These are phyloP conservation scores for Komagataella pastoris DNA, from an alignment of 805 yeast genomes.

Conservation along the genomic window DNA sequence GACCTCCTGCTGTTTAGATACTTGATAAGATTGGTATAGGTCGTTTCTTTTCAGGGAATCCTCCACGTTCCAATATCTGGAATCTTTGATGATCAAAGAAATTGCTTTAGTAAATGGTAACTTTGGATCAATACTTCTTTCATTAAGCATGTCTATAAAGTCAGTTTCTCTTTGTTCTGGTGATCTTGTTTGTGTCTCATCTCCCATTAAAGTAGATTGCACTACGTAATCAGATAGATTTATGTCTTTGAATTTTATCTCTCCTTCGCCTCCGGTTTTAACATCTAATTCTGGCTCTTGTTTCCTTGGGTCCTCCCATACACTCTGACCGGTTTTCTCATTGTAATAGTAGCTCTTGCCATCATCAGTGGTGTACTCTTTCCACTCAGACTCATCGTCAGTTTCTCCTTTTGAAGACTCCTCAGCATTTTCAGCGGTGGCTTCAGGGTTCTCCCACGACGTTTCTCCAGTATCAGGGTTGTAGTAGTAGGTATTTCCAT, in stretches of 20 bases:
- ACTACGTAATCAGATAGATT: neutral
- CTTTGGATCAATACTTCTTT: constrained; percentile 47
- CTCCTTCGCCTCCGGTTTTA: neutral
- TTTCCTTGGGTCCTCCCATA: constrained; percentile 62
- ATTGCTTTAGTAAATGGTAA: constrained; percentile 68
- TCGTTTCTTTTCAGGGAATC: constrained; percentile 49
- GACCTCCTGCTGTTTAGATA: constrained; percentile 35
- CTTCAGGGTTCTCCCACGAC: constrained; percentile 72
- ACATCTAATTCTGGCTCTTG: constrained; percentile 8
- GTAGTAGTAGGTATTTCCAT: constrained; percentile 63
- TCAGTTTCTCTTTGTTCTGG: neutral
- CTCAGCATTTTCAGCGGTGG: constrained; percentile 9
- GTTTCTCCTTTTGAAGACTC: constrained; percentile 27
- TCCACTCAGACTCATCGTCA: constrained; percentile 40
- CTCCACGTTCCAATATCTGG: constrained; percentile 53
- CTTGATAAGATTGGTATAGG: constrained; percentile 52
- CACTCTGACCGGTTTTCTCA: constrained; percentile 46
- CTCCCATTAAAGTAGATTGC: neutral
- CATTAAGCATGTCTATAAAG: constrained; percentile 40
- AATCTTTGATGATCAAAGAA: constrained; percentile 39
- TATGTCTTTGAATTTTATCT: constrained; percentile 13
- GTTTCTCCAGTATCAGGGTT: constrained; percentile 53
- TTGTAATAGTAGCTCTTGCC: constrained; percentile 60
- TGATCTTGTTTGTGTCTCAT: neutral
- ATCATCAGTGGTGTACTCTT: constrained; percentile 30